Base-by-base conservation (phyloP, 129 eudicot genomes). In the Saussurea involucrata region DNA sequence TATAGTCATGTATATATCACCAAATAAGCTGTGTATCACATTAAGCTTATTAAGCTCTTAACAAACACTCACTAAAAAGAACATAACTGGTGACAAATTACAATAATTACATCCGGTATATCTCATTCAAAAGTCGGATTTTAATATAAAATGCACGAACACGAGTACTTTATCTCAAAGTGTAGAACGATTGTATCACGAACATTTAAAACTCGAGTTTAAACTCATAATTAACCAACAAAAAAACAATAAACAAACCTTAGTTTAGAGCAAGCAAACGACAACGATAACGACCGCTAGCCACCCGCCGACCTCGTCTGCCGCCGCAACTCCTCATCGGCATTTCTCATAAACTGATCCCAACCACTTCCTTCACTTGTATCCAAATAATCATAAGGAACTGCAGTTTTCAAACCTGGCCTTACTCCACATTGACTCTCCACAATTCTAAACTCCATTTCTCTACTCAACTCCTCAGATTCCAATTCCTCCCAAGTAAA, bases 331-430 rank as follows among this genome's bases (percentile, higher is more conserved):
- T 87, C 92, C 66, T 86, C 90, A 28, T 91, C 88, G 13, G 98
- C 98, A 63, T 89, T 91, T 74, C 86, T 91, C 70, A 91, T 32
- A 66, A 91, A 87, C 76, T 95, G 94, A 79, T 95, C 98, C 98
- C 98, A 95, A n/a, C 98, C 97, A 82, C 98, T 95, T 63, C 98
- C 98, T 11, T 81, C 55, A 70, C 96, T 91, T 4, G 89, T 91
- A 91, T 95, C 97, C 80, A 95, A 77, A 79, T 91, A 95, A 86
- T 95, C 98, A 74, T 79, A 95, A 63, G 98, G 98, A 46, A 94
- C 98, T n/a, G 97, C 97, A 61, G 94, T 91, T 66, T 95, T 95
- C 83, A 91, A 76, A 76, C 98, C 94, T 1, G 98, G 96, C 13
- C 94, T 90, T 3, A 95, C 92, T 3, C 94, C 91, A 80, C 91